A percentile compares a stretch with the other conserved stretches of the same genome.
These are phyloP conservation scores for Ceriops zippeliana DNA, from an alignment of 345 rosid genomes.

Conservation along the genomic window DNA sequence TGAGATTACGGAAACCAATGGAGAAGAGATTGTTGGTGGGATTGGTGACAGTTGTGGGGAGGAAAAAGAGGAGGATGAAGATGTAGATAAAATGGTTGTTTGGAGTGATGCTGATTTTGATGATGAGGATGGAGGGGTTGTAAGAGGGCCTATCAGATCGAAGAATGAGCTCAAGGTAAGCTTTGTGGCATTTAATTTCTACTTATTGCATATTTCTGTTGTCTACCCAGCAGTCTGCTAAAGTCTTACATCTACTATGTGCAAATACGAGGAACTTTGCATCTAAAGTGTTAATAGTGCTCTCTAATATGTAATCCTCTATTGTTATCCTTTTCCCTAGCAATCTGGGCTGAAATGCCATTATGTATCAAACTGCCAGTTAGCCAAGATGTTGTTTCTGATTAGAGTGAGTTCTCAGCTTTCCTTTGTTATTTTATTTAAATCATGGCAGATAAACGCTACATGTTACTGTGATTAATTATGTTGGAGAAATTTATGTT, in stretches of 20 bases:
- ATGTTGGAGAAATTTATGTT: too few species aligned
- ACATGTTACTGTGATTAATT: too few species aligned
- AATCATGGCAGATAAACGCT: background rate
- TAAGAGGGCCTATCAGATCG: constrained; percentile 63
- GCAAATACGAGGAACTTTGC: background rate
- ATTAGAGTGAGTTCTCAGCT: background rate
- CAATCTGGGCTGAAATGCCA: background rate
- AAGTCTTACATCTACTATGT: background rate
- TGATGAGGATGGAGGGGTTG: constrained; percentile 31
- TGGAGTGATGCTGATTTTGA: constrained; percentile 47
- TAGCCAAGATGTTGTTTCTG: background rate
- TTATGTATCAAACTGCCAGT: background rate
- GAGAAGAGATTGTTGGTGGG: constrained; percentile 9
- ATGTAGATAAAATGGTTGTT: constrained; percentile 40
- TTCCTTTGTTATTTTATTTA: too few species aligned
- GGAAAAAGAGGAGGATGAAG: constrained; percentile 34
- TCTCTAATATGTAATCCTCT: background rate
- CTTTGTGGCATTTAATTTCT: background rate
- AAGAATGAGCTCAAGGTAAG: constrained; percentile 78
- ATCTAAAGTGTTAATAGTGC: background rate
- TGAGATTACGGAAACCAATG: constrained; percentile 16
- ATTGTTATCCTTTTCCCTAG: background rate
- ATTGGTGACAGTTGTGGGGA: constrained; percentile 27
- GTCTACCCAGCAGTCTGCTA: background rate
- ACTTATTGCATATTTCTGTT: background rate